These are phyloP conservation scores for Mimosa bimucronata DNA, from an alignment of 306 rosid species.

Conservation along the genomic window DNA sequence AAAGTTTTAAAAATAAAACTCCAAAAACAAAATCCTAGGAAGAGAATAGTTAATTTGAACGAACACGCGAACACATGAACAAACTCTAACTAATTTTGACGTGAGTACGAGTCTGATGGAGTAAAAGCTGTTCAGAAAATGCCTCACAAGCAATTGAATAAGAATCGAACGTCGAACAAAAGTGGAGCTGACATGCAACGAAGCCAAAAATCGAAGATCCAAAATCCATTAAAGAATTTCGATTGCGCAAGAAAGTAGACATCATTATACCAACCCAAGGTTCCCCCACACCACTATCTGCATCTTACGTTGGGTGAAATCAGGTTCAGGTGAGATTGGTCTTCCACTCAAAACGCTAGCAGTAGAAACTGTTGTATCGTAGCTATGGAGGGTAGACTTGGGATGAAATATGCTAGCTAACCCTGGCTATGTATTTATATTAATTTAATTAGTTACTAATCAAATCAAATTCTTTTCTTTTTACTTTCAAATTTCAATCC, in stretches of 20 bases:
- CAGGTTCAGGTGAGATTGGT: neutral
- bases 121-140: slow-evolving; percentile 57
- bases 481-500: no score
- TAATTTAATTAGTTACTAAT: no score
- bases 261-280: slow-evolving; percentile 40
- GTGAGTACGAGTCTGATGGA: slow-evolving; percentile 6
- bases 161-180: slow-evolving; percentile 69
- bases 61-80: neutral
- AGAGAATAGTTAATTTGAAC: no score
- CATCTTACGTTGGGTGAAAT: slow-evolving; percentile 43
- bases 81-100: slow-evolving; percentile 30
- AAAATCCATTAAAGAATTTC: slow-evolving; percentile 40
- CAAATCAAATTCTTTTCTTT: no score
- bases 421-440: no score
- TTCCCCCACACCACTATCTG: slow-evolving; percentile 50
- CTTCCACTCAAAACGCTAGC: neutral
- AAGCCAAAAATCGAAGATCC: slow-evolving; percentile 34
- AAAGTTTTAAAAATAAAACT: neutral
- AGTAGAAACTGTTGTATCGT: neutral
- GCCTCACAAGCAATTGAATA: slow-evolving; percentile 72
- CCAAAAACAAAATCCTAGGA: no score
- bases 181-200: slow-evolving; percentile 55
- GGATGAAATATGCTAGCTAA: no score
- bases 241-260: neutral
- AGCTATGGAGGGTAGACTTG: no score